phyloP scores from a whole-genome alignment of 2,329 filamentous ascomycete species.

The Colletotrichum tropicale region DNA sequence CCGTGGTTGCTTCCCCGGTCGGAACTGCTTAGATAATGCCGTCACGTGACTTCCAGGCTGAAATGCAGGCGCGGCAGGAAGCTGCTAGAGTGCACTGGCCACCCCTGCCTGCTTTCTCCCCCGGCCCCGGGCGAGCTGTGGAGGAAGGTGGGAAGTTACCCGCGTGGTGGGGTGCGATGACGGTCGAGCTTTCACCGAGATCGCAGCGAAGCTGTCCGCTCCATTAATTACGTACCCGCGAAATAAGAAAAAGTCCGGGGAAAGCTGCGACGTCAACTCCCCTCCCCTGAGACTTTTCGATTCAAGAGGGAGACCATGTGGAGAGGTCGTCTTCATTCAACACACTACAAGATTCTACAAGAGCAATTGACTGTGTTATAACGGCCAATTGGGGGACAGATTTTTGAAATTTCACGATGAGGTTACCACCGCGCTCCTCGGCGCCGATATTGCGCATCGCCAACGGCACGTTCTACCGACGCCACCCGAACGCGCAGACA shows the following conservation, averaged over 20 bases:
- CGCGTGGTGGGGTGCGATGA: neutral
- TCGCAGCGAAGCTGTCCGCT: constrained; percentile 1
- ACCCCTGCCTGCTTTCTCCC: neutral
- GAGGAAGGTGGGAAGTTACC: neutral
- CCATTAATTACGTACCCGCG: neutral
- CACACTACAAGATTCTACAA: neutral
- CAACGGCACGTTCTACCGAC: constrained; percentile 83
- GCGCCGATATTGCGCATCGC: constrained; percentile 72
- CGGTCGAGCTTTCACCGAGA: constrained; percentile 11
- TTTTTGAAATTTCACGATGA: neutral
- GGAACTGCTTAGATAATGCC: neutral
- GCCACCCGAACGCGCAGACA: constrained; percentile 62
- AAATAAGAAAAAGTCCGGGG: constrained; percentile 12
- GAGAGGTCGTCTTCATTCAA: neutral
- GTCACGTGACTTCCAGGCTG: constrained; percentile 19
- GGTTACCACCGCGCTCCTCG: constrained; percentile 22
- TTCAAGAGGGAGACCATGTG: neutral
- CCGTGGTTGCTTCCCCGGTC: neutral
- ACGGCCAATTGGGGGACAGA: neutral
- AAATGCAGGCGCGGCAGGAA: constrained; percentile 9
- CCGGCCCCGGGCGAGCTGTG: neutral
- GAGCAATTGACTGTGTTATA: neutral
- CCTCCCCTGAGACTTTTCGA: neutral
- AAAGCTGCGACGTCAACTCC: neutral
- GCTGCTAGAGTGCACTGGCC: neutral